These are phyloP conservation scores for Pichia ethanolica DNA, from an alignment of 805 yeast species.

Conservation along the genomic window DNA sequence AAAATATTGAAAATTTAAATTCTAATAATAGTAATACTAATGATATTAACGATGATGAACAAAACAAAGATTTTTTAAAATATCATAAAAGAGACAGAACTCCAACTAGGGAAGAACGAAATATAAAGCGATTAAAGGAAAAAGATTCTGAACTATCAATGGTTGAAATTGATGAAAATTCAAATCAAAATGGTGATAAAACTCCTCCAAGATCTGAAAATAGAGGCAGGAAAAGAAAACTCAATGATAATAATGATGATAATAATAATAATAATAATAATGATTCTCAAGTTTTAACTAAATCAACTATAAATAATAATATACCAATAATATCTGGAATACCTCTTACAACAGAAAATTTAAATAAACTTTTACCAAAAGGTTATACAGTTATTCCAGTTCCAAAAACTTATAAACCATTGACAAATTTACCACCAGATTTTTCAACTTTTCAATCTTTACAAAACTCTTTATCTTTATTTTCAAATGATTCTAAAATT, in stretches of 20 bases:
- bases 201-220: constrained; percentile 15
- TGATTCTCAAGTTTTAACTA: not conserved
- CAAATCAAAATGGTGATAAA: constrained; percentile 11
- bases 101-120: constrained; percentile 36
- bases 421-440: constrained; percentile 30
- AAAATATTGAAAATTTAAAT: too few species aligned
- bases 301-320: not conserved
- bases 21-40: not conserved
- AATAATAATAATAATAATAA: constrained; percentile 18
- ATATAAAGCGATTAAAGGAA: constrained; percentile 28
- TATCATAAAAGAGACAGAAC: constrained; percentile 32
- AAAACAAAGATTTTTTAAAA: not conserved
- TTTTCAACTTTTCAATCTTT: constrained; percentile 14
- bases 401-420: constrained; percentile 39
- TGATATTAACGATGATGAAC: not conserved
- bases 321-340: constrained; percentile 28
- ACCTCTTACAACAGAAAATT: constrained; percentile 37
- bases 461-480: not conserved
- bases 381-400: constrained; percentile 40
- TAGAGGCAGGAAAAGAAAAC: constrained; percentile 7
- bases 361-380: constrained; percentile 44
- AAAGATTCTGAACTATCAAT: not conserved
- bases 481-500: too few species aligned
- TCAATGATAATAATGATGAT: constrained; percentile 18
- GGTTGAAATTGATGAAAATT: not conserved